Evolutionary conservation across 208 protist genomes (phyloP).

Genomic region (Endotrypanum monterogeii): DNA sequence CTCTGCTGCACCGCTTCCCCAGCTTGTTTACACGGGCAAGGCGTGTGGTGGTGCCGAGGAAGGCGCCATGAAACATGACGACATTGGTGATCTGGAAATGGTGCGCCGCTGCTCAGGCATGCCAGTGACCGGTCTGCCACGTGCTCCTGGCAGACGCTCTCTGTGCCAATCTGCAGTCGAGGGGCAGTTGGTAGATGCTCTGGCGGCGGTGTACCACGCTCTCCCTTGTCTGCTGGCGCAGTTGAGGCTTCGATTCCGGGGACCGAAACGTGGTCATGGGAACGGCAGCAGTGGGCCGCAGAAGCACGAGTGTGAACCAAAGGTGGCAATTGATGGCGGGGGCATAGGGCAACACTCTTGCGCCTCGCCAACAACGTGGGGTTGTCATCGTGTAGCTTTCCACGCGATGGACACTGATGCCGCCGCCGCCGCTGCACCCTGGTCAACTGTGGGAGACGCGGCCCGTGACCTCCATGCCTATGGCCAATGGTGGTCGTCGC

Average conservation of each 20-base stretch:
- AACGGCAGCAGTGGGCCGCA: not conserved
- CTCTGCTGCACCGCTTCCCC: not conserved
- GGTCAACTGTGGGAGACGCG: not conserved
- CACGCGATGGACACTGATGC: not conserved
- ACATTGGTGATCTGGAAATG: not conserved
- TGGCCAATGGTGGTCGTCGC: constrained; percentile 3
- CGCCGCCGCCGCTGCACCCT: not conserved
- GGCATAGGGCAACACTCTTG: not conserved
- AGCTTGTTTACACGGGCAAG: not conserved
- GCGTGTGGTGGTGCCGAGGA: not conserved
- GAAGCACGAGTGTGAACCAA: not conserved
- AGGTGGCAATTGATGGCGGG: no score
- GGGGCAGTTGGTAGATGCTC: not conserved
- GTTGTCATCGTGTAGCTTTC: not conserved
- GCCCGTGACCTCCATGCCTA: not conserved
- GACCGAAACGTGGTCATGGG: not conserved
- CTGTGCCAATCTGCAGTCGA: not conserved
- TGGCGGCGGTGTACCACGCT: constrained; percentile 12
- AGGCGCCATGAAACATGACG: not conserved
- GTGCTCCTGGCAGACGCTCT: not conserved
- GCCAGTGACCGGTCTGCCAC: not conserved
- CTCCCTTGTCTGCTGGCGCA: constrained; percentile 6
- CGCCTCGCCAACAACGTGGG: not conserved
- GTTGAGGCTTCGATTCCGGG: not conserved
- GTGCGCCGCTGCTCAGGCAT: not conserved